Evolutionary conservation across 2,329 filamentous ascomycete species (phyloP), one percentile per base, ranked within the genome.

Genomic region (Paradendryphiella salina): DNA sequence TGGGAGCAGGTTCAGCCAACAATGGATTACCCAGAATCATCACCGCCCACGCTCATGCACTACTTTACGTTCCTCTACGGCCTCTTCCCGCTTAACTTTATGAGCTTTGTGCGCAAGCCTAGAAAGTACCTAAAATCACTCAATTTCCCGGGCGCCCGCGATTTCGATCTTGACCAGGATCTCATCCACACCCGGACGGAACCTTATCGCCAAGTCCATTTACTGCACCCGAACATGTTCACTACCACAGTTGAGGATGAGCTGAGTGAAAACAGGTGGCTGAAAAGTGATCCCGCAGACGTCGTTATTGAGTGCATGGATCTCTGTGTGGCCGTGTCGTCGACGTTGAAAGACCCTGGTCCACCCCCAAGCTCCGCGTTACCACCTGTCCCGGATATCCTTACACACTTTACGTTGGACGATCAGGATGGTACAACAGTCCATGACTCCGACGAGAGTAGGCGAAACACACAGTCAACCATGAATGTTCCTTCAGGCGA

Each of bases 1-100:
- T 94, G 89, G 89, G 85, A 89, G 45, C 82, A 82, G 52, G 80
- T 83, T 31, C 69, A 79, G 5, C 85, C 83, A 55, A 79, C 84
- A 5, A 77, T 84, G n/a, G 84, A 86, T 28, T 76, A 79, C 9
- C 79, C 80, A 5, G 64, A 66, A 31, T 59, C 56, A 7, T 76
- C 80, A 3, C 82, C 90, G 2, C 83, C 85, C 4, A 85, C 89
- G 52, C 78, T 93, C 1, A 74, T 85, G 45, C 83, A 86, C 60
- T 92, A 90, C 71, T 94, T 91, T 63, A 92, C 88, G 2, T 86
- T 91, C 20, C 78, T 94, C 0, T 94, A 94, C 61, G 90, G 89
- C 0, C 75, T 94, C 4, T 94, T 93, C 57, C 89, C 89, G 1
- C 83, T 93, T 65, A 93, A 93, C 68, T 90, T 94, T 61, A 88